These are phyloP conservation scores for Blumeria hordei DNA, from an alignment of 2,329 filamentous ascomycete genomes.

Conservation along the genomic window DNA sequence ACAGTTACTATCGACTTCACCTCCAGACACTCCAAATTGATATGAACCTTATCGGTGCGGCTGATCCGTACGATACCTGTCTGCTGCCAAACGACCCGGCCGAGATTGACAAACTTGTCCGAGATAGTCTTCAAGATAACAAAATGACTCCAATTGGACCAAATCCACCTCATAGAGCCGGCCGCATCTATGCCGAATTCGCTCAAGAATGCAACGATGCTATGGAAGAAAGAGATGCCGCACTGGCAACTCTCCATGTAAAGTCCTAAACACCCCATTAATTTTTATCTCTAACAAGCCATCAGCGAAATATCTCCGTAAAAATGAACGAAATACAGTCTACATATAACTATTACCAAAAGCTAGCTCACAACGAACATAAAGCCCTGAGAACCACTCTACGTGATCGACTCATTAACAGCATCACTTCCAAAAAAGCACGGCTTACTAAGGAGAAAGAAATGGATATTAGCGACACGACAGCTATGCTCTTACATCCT, in stretches of 20 bases:
- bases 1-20: constrained; percentile 69
- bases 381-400: constrained; percentile 32
- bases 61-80: constrained; percentile 53
- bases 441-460: constrained; percentile 42
- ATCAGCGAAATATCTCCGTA: constrained; percentile 36
- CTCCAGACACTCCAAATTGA: constrained; percentile 81
- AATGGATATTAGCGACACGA: constrained; percentile 41
- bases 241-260: constrained; percentile 63
- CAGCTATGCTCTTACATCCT: constrained; percentile 38
- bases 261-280: constrained; percentile 15
- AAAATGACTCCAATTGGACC: constrained; percentile 16
- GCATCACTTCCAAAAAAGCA: constrained; percentile 37
- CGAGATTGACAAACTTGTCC: constrained; percentile 17
- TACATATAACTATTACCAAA: constrained; percentile 34
- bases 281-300: neutral
- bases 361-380: constrained; percentile 38
- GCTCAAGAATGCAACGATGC: constrained; percentile 69
- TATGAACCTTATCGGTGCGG: constrained; percentile 62
- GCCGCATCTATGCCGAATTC: constrained; percentile 66
- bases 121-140: constrained; percentile 9
- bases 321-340: constrained; percentile 34
- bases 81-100: constrained; percentile 33
- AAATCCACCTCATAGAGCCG: constrained; percentile 34
- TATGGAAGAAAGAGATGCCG: constrained; percentile 66
- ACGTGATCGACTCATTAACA: constrained; percentile 42